Evolutionary conservation across 2,329 filamentous ascomycete species (phyloP), one percentile per base, ranked within the genome.

Genomic region (Diatrype stigma): DNA sequence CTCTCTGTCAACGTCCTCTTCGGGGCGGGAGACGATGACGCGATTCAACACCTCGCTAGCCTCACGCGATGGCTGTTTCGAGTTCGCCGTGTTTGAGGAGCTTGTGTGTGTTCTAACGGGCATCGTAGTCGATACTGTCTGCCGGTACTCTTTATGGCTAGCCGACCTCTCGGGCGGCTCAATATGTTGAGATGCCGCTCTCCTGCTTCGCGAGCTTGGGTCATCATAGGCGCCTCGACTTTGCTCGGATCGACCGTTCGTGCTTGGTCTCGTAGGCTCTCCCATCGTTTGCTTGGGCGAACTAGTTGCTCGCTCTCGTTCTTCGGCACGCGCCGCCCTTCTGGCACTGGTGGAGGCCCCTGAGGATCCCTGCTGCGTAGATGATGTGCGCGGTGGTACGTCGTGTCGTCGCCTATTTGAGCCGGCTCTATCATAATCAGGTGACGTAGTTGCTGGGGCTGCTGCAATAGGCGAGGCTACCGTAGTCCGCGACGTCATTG

Each of bases 351-450:
- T 65, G 26, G 67, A 65, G n/a, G 63, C 52, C 26, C 56, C 60
- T 2, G 67, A 50, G 59, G 59, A 62, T 52, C 60, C 70, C 67
- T 73, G 78, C 57, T 84, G 81, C 57, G 84, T 87, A 42, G 90
- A 94, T 14, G 91, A 95, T 7, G 89, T 92, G 63, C 91, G 83
- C 34, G 89, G 89, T 45, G 89, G 91, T 50, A 87, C 85, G 73
- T 79, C 83, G 70, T 76, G 81, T 70, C 72, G 80, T 72, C 76
- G 74, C 63, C 77, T 75, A 62, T 79, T 78, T 55, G 76, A 72
- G 51, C 73, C 63, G 19, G 74, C 61, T 26, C 72, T 67, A 37
- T 73, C 67, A 42, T 77, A 71, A 45, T 79, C 71, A 52, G 70
- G 61, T 26, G 71, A 66, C 21, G 68, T 60, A 16, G 73, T 68